These are phyloP conservation scores for Staphylotrichum tortipilum DNA, from an alignment of 495 filamentous ascomycete species.

Conservation along the genomic window DNA sequence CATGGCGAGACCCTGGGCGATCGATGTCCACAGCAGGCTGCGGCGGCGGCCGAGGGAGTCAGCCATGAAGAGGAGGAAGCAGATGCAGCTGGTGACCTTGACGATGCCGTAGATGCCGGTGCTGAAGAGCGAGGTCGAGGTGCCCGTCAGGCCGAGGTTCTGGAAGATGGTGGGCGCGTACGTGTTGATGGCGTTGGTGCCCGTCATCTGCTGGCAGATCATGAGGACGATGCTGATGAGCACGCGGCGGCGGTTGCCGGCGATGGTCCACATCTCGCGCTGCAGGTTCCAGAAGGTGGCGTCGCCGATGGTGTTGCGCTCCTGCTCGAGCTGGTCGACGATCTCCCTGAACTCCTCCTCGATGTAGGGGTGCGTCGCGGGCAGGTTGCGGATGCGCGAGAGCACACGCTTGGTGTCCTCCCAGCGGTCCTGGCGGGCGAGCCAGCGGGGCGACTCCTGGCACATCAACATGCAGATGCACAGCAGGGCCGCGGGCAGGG, in stretches of 20 bases:
- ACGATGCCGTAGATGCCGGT: constrained; percentile 47
- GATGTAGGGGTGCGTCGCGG: constrained; percentile 53
- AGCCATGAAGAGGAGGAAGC: constrained; percentile 49
- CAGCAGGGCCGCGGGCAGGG: constrained; percentile 52
- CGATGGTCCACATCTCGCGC: constrained; percentile 63
- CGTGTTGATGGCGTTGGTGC: constrained; percentile 44
- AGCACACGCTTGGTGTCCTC: constrained; percentile 54
- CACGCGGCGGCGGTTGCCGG: constrained; percentile 45
- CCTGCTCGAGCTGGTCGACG: constrained; percentile 58
- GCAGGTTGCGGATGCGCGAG: constrained; percentile 46
- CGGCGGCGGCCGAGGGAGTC: constrained; percentile 57
- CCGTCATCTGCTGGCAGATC: constrained; percentile 39
- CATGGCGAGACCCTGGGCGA: constrained; percentile 64
- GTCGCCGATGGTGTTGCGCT: constrained; percentile 54
- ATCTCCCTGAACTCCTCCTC: constrained; percentile 60
- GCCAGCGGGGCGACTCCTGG: constrained; percentile 64
- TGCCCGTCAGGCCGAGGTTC: constrained; percentile 39
- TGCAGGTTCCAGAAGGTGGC: constrained; percentile 55
- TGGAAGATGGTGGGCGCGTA: constrained; percentile 46
- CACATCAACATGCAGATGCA: constrained; percentile 46
- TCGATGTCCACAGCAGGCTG: constrained; percentile 64
- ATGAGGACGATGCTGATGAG: constrained; percentile 35
- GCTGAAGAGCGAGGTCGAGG: constrained; percentile 36
- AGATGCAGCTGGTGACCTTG: constrained; percentile 33
- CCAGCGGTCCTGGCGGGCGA: constrained; percentile 61